Base-by-base conservation (phyloP, 805 yeast species). In the Wickerhamomyces strasburgensis region DNA sequence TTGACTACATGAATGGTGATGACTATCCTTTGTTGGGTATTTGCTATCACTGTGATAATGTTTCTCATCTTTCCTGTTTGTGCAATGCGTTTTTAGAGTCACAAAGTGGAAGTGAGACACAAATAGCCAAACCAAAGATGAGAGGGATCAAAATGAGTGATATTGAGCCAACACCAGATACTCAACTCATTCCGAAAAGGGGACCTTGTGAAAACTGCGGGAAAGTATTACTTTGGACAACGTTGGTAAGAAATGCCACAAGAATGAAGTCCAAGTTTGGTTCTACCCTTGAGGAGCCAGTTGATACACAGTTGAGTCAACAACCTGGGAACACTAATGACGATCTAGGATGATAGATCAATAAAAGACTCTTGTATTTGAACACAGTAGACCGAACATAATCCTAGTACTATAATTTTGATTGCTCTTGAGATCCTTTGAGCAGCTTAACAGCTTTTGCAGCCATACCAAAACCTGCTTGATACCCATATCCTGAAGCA, bases 401-500 rank as follows among this genome's bases (percentile, higher is more conserved):
- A n/a, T n/a, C n/a, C n/a, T n/a, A n/a, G n/a, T n/a, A 60, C 17
- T 28, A 13, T 27, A 28, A 7, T 14, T 27, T 27, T 27, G n/a
- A 27, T n/a, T 27, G 7, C 9, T 27, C 29, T 14, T n/a, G n/a
- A 27, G 13, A 8, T 27, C 13, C 15, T 13, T 13, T 27, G 25
- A 33, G 27, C 10, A 58, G 29, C 26, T 56, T 40, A 4, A 74
- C 76, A 7, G 78, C 82, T 39, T 58, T 57, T 31, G 58, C 51
- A 2, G 73, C 70, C 78, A 78, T 78, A 1, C 83, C 84, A 14
- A 68, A 63, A 2, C 85, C 85, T 1, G 82, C 73, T 57, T 77
- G 84, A 54, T 75, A 78, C 3, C 84, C 84, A 43, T 76, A 74
- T 0, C 84, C 84, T 39, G 75, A 60, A 10, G 81, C 78, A 30